Evolutionary conservation across 169 alveolate genomes (phyloP).

Genomic region (Theileria luwenshuni): DNA sequence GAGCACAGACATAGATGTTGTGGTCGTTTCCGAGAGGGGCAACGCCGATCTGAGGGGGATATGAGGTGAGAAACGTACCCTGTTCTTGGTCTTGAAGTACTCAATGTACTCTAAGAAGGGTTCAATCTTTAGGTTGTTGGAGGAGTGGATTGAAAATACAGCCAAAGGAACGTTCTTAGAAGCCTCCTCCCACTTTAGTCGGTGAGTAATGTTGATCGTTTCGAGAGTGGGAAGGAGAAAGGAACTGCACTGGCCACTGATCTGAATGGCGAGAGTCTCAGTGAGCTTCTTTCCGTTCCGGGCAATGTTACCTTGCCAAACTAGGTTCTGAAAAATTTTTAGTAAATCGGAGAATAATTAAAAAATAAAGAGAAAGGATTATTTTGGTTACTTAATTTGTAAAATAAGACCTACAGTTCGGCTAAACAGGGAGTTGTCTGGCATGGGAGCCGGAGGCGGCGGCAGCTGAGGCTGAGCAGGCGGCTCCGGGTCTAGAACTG

Average conservation of each 20-base stretch:
- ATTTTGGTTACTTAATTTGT: background rate
- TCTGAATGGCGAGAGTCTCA: conserved; percentile 33
- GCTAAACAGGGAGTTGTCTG: background rate
- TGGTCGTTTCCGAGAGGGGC: conserved; percentile 47
- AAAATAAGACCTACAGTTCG: background rate
- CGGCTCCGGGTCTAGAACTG: conserved; percentile 7
- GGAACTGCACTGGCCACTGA: conserved; percentile 24
- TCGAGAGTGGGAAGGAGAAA: conserved; percentile 25
- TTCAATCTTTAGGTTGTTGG: conserved; percentile 11
- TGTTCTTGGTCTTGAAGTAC: conserved; percentile 49
- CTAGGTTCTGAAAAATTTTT: background rate
- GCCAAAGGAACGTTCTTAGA: conserved; percentile 50
- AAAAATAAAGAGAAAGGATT: background rate
- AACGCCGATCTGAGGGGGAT: conserved; percentile 48
- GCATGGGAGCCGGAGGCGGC: conserved; percentile 5
- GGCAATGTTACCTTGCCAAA: conserved; percentile 57
- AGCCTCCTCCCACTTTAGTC: conserved; percentile 66
- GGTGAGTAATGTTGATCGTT: conserved; percentile 59
- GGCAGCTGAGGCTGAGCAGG: background rate
- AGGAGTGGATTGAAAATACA: conserved; percentile 49
- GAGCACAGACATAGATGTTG: conserved; percentile 63
- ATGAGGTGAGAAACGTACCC: conserved; percentile 22
- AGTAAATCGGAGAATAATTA: background rate
- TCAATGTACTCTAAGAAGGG: conserved; percentile 53
- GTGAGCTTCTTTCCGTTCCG: conserved; percentile 59